Base-by-base conservation (phyloP, 441 rosid genomes). In the Bruguiera hainesii region DNA sequence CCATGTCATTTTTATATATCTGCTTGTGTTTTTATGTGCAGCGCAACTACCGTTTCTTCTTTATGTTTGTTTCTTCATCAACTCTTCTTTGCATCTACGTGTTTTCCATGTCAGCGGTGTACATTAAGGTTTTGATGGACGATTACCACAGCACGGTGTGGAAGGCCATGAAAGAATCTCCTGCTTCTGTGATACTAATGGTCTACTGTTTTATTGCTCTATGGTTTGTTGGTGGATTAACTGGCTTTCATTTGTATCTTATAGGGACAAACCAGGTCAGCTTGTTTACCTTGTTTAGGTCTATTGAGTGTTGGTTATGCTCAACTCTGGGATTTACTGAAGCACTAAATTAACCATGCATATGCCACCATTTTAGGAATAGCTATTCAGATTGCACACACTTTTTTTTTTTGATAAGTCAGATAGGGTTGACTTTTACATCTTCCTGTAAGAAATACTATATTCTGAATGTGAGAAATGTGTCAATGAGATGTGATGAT, bases 181-280 rank as follows among this genome's bases (percentile, higher is more conserved):
- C 98, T 64, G 87, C 88, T 60, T 86, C 98, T 46, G 91, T 90
- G 25, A 25, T 88, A 58, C 76, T 95, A 39, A 91, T 95, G 94
- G 86, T 76, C 66, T 91, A 91, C 74, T 87, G 94, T 78, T 95
- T 91, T 79, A 79, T 91, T 61, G 69, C 91, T 7, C 83, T 95
- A 53, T 95, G 99, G 98, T 91, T 91, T 82, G 99, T 95, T 55
- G 97, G 99, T 69, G 98, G 99, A 35, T 96, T 94, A 50, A 88
- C 98, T 10, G 96, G 98, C 63, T 91, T 91, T 80, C 99, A 94
- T 80, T 79, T 85, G 69, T 91, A 94, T 76, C 98, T 94, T 67
- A 90, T 91, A 26, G 83, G 86, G 73, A 83, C 93, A 56, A 94
- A 94, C 79, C 98, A 94, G 91, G 99, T 89, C 67, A 70, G 87